These are phyloP conservation scores for Fraxinus platypoda DNA, from an alignment of 305 asterid genomes.

Conservation along the genomic window DNA sequence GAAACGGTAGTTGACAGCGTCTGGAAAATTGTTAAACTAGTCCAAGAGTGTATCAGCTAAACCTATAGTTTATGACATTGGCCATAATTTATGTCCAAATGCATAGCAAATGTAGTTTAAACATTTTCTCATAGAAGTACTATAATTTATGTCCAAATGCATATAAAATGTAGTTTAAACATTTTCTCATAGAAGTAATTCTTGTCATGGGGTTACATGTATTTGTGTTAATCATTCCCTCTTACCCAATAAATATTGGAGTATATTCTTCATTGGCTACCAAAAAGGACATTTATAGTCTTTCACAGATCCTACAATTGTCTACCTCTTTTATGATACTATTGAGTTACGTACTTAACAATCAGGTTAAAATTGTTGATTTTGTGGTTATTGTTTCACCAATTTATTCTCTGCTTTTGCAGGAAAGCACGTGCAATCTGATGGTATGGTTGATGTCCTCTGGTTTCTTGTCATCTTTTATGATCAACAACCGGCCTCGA, in stretches of 20 bases:
- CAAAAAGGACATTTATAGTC: not conserved
- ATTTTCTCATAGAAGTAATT: not conserved
- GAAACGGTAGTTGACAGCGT: not conserved
- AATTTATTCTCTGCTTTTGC: slow-evolving; percentile 38
- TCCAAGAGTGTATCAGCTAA: not conserved
- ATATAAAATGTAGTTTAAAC: not conserved
- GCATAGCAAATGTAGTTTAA: no score
- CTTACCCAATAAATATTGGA: not conserved
- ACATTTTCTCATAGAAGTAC: no score
- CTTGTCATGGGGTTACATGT: not conserved
- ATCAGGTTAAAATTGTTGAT: slow-evolving; percentile 4
- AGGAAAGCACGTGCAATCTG: slow-evolving; percentile 89
- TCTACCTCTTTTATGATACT: not conserved
- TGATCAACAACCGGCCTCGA: slow-evolving; percentile 21
- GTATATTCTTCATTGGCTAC: not conserved
- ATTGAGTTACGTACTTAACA: not conserved
- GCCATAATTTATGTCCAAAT: not conserved
- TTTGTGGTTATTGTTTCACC: slow-evolving; percentile 17
- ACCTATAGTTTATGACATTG: not conserved
- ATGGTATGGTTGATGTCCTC: slow-evolving; percentile 57
- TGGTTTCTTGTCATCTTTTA: slow-evolving; percentile 16
- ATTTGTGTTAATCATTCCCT: not conserved
- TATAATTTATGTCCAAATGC: not conserved
- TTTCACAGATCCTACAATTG: not conserved
- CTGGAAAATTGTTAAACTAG: not conserved